Conservation (phyloP, 805 yeast genomes). For the Scheffersomyces stipitis region DNA sequence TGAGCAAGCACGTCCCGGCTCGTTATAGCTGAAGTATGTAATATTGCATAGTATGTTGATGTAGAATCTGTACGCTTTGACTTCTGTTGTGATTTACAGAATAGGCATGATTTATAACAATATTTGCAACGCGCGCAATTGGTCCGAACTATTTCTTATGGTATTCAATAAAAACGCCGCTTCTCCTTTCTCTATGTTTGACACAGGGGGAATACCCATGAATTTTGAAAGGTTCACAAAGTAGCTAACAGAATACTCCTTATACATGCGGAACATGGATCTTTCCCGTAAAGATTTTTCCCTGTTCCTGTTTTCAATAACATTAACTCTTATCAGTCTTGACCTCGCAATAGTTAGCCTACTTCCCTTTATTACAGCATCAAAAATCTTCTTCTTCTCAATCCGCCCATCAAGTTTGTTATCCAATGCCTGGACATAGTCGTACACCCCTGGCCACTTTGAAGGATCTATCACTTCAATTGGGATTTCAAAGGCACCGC, state of each 20-base stretch:
- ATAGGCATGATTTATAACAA: not conserved
- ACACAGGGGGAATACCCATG: not conserved
- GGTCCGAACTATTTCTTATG: not conserved
- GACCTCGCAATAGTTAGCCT: not conserved
- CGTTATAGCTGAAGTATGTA: not conserved
- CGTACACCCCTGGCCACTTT: not conserved
- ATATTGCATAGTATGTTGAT: not conserved
- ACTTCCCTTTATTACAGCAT: not conserved
- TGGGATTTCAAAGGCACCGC: not conserved
- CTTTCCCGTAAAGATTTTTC: not conserved
- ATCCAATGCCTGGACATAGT: not conserved
- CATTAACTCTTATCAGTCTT: not conserved
- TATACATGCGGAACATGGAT: not conserved
- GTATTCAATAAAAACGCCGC: not conserved
- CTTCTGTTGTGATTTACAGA: not conserved
- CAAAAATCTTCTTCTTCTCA: not conserved
- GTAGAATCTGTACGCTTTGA: not conserved
- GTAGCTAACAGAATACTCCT: not conserved
- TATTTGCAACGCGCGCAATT: not conserved
- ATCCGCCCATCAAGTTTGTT: not conserved
- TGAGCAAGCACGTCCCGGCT: too few relatives aligned
- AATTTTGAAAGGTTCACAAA: not conserved
- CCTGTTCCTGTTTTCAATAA: too few relatives aligned
- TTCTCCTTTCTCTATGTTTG: not conserved
- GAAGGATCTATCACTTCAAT: not conserved